These are phyloP conservation scores for Oxyria digyna DNA, from an alignment of 148 eudicot species.

Conservation along the genomic window DNA sequence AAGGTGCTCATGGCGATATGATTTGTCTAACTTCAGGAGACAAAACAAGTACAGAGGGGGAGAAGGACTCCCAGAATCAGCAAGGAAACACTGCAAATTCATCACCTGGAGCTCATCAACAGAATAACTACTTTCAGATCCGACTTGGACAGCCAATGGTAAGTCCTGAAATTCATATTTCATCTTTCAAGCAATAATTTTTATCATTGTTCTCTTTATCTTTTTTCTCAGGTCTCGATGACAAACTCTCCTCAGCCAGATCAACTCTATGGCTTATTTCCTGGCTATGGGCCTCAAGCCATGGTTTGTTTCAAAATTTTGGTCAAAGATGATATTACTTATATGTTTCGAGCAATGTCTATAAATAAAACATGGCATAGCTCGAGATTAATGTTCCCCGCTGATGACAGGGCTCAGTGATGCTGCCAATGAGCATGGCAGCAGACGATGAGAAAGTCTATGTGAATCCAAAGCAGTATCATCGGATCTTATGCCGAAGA, in stretches of 20 bases:
- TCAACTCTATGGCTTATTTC: constrained; percentile 37
- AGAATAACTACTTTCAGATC: background rate
- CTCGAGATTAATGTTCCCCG: background rate
- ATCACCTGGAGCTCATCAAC: background rate
- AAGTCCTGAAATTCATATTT: background rate
- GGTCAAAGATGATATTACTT: constrained; percentile 28
- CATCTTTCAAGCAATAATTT: background rate
- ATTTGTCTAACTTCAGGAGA: background rate
- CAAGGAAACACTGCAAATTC: background rate
- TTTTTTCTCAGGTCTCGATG: background rate
- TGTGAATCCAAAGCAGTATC: constrained; percentile 11
- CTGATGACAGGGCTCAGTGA: constrained; percentile 5
- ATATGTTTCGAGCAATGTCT: constrained; percentile 6
- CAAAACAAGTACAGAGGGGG: background rate
- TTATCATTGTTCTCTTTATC: background rate
- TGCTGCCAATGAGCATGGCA: constrained; percentile 46
- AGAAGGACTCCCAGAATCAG: background rate
- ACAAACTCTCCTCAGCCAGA: constrained; percentile 15
- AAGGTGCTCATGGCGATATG: background rate
- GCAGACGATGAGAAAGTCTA: constrained; percentile 46
- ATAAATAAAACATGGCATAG: background rate
- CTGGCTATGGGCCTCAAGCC: constrained; percentile 26
- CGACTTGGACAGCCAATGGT: constrained; percentile 7
- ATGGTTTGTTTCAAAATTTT: background rate
- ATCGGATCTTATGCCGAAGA: constrained; percentile 8